Evolutionary conservation across 352 stramenopile species (phyloP).

Genomic region (Thalassiosira exigua): DNA sequence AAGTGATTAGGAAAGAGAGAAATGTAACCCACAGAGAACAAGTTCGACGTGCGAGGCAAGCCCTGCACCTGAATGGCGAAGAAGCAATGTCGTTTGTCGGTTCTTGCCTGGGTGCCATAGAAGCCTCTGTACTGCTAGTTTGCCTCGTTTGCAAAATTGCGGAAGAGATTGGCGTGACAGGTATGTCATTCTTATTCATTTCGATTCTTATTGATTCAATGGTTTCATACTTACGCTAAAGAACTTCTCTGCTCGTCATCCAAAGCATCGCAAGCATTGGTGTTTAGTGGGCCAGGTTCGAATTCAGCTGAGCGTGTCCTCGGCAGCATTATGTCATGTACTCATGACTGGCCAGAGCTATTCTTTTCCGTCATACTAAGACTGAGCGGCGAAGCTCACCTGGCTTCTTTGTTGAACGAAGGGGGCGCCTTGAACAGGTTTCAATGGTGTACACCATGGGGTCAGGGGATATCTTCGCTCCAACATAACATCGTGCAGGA

Average conservation of each 20-base stretch:
- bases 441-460: constrained; percentile 35
- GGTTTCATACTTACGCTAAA: not conserved
- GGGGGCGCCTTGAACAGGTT: constrained; percentile 32
- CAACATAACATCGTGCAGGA: constrained; percentile 10
- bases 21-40: constrained; percentile 24
- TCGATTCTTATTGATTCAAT: not conserved
- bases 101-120: constrained; percentile 30
- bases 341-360: constrained; percentile 28
- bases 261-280: constrained; percentile 5
- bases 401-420: constrained; percentile 21
- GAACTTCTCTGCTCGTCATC: not conserved
- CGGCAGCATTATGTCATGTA: constrained; percentile 26
- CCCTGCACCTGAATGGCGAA: constrained; percentile 4
- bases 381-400: constrained; percentile 23
- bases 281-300: constrained; percentile 21
- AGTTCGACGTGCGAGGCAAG: constrained; percentile 9
- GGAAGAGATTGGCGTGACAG: constrained; percentile 23
- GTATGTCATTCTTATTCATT: not conserved
- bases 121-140: constrained; percentile 34
- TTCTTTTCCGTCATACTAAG: constrained; percentile 48
- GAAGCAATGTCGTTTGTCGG: constrained; percentile 16
- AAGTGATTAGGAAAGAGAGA: constrained; percentile 34
- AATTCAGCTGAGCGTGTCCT: constrained; percentile 12
- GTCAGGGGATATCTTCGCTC: constrained; percentile 20
- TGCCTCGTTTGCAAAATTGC: constrained; percentile 46